Evolutionary conservation across 495 filamentous ascomycete genomes (phyloP).

Genomic region (Penicillium manginii): DNA sequence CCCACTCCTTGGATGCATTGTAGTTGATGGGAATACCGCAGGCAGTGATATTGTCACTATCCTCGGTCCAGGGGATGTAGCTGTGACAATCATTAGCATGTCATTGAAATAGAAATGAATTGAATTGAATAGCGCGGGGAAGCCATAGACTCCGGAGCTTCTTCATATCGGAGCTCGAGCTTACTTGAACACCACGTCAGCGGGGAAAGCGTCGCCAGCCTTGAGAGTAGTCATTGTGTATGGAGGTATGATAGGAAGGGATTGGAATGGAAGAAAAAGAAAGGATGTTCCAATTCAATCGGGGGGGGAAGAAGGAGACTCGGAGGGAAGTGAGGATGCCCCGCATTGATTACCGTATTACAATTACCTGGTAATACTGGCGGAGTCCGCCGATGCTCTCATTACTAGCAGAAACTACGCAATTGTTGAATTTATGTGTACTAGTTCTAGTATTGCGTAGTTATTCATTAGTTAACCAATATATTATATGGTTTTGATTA

Average conservation of each 20-base stretch:
- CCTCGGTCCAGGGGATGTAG: slow-evolving; percentile 71
- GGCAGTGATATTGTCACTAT: slow-evolving; percentile 64
- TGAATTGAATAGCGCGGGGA: background rate
- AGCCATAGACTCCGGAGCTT: background rate
- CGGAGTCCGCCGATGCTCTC: slow-evolving; percentile 1
- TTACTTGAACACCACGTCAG: slow-evolving; percentile 72
- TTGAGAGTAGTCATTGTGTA: slow-evolving; percentile 65
- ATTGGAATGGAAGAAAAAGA: background rate
- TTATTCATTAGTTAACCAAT: no score
- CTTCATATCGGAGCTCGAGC: slow-evolving; percentile 14
- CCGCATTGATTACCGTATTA: slow-evolving; percentile 1
- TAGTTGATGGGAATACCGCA: slow-evolving; percentile 80
- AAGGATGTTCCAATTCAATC: no score
- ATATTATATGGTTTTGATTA: no score
- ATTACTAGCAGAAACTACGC: background rate
- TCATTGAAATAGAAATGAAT: no score
- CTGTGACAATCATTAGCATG: slow-evolving; percentile 32
- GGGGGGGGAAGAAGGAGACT: background rate
- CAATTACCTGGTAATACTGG: background rate
- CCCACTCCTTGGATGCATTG: slow-evolving; percentile 83
- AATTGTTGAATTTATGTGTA: no score
- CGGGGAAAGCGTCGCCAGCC: slow-evolving; percentile 79
- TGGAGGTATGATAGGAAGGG: background rate
- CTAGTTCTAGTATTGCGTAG: no score
- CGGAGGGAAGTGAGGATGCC: background rate